Conservation (phyloP, 2,329 filamentous ascomycete species). For the Ceratocystis albifundus region DNA sequence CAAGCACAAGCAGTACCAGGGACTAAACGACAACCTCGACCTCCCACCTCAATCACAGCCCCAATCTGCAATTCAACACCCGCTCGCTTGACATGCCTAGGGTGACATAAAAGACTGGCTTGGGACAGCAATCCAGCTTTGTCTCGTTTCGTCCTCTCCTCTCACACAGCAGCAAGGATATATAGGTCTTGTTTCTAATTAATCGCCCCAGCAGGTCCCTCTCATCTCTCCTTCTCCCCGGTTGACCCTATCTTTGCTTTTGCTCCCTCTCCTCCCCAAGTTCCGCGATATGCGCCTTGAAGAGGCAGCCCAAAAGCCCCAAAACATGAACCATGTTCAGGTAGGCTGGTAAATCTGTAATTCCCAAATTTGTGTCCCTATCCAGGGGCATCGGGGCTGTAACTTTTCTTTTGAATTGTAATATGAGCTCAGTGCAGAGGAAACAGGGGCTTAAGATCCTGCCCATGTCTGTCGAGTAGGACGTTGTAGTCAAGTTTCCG, state of each 20-base stretch:
- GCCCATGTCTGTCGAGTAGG: not conserved
- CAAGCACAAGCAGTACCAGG: not conserved
- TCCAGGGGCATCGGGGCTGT: not conserved
- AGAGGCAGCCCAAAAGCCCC: slow-evolving; percentile 12
- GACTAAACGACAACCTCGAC: not conserved
- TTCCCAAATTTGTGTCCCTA: not conserved
- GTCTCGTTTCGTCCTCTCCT: too few relatives aligned
- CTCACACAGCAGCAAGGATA: too few relatives aligned
- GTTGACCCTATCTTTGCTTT: not conserved
- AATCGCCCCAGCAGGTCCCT: not conserved
- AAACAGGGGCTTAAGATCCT: not conserved
- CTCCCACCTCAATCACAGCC: not conserved
- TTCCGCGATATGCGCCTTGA: not conserved
- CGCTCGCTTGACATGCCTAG: not conserved
- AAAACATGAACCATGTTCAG: not conserved
- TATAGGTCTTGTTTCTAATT: not conserved
- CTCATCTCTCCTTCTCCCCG: not conserved
- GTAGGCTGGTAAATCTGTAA: slow-evolving; percentile 8
- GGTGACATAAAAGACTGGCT: too few relatives aligned
- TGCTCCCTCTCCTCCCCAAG: not conserved
- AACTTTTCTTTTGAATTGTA: not conserved
- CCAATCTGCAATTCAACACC: not conserved
- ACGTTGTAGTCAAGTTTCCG: too few relatives aligned
- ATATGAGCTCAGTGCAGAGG: not conserved
- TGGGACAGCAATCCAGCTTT: too few relatives aligned